A percentile compares a stretch with the other conserved stretches of the same genome.
phyloP scores from a whole-genome alignment of 1,139 yeast genomes.

The Pneumocystis oryctolagi region DNA sequence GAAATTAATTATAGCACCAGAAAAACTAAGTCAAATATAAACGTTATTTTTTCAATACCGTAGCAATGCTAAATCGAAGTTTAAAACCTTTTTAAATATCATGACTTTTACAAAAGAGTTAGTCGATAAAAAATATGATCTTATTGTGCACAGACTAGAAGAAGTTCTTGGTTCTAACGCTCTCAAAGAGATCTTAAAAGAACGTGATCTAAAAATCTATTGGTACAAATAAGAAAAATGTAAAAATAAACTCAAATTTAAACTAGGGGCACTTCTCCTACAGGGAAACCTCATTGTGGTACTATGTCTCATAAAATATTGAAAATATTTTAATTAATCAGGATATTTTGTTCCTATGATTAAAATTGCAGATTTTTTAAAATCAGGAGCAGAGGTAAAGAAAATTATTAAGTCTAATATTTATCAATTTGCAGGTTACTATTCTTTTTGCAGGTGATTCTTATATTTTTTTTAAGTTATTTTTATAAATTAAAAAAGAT shows the following conservation, averaged over 20 bases:
- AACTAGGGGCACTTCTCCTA: conserved; percentile 50
- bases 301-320: background rate
- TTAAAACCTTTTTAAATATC: background rate
- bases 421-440: conserved; percentile 53
- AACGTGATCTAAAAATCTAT: conserved; percentile 72
- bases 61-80: background rate
- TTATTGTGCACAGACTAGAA: conserved; percentile 75
- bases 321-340: background rate
- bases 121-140: conserved; percentile 40
- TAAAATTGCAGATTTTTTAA: conserved; percentile 82
- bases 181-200: conserved; percentile 69
- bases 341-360: conserved; percentile 95
- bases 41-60: no score
- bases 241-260: background rate
- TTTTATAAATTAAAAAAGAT: conserved; percentile 34
- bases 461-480: background rate
- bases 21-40: background rate
- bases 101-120: background rate
- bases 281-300: conserved; percentile 94
- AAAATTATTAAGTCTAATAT: background rate
- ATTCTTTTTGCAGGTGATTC: conserved; percentile 44
- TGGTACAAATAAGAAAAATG: conserved; percentile 44
- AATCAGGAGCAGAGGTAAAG: conserved; percentile 45
- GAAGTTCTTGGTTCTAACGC: conserved; percentile 83
- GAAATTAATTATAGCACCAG: background rate